phyloP scores from a whole-genome alignment of 2,329 filamentous ascomycete species.

The Arthrobotrys megalospora region DNA sequence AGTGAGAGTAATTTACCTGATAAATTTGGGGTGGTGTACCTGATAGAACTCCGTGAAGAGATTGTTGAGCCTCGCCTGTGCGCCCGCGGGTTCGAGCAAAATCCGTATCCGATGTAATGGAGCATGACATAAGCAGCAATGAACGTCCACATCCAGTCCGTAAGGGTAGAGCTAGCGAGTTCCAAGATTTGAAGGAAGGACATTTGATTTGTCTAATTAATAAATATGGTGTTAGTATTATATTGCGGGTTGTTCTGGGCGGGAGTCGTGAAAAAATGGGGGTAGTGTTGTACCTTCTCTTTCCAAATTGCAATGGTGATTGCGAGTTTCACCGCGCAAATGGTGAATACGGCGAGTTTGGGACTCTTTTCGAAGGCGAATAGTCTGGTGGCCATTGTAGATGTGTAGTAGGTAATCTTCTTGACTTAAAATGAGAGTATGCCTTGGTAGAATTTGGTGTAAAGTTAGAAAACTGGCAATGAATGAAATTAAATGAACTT shows the following conservation, averaged over 20 bases:
- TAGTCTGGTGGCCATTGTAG: neutral
- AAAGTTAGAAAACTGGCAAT: too few species aligned
- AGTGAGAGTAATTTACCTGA: neutral
- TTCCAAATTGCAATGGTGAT: conserved; percentile 9
- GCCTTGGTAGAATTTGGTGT: too few species aligned
- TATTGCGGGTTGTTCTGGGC: neutral
- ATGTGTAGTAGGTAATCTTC: neutral
- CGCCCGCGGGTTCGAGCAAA: neutral
- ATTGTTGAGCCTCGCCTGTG: neutral
- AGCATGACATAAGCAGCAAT: neutral
- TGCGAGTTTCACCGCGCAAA: conserved; percentile 5
- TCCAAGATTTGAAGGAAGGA: conserved; percentile 4
- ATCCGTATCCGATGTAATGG: neutral
- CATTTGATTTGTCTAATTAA: neutral
- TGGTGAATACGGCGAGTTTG: neutral
- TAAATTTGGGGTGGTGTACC: neutral
- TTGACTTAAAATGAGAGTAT: too few species aligned
- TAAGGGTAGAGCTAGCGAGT: conserved; percentile 33
- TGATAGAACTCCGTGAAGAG: conserved; percentile 6
- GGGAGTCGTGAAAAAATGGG: neutral
- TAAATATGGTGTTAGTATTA: neutral
- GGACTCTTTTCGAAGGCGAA: neutral
- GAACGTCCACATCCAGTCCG: conserved; percentile 18
- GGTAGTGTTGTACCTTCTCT: conserved; percentile 12
- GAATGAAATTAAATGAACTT: too few species aligned